Evolutionary conservation across 225 moss, liverwort and hornwort genomes (phyloP), one percentile per base, ranked within the genome.

Genomic region (Bryum argenteum): DNA sequence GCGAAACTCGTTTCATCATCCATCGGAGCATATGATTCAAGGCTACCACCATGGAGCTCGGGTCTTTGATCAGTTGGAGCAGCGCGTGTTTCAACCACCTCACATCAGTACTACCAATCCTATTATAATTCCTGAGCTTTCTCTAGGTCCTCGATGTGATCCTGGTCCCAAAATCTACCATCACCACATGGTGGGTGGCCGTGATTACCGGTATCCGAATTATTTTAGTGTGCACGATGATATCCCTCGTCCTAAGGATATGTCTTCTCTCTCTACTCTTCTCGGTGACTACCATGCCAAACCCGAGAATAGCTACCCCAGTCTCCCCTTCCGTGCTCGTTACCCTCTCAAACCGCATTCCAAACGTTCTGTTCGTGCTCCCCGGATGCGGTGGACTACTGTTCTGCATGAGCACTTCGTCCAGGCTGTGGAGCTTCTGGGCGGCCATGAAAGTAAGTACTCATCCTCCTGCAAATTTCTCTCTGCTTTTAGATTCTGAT

Each of bases 301-400:
- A 75, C 78, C 63, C 8, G 83, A 80, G n/a, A 72, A 66, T 52
- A 71, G 70, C 2, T 78, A 58, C 4, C 66, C 80, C 26, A 84
- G 80, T 47, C 73, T 85, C 6, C 78, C 83, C n/a, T 80, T 91
- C 38, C 87, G 90, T 19, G 83, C 93, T 11, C 83, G 93, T 50
- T 89, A 85, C 45, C 90, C 91, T 62, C 70, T 87, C n/a, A 97
- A 89, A 79, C 70, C 93, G 5, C 86, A 83, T 2, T 80, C 82
- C 56, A 97, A 94, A 70, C 85, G 93, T 61, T 86, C 91, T 9
- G 89, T 90, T 75, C 90, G 96, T 37, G 91, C 93, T 52, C 96
- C 93, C 1, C 76, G 96, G 71, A 97, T 97, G 96, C 81, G 89
- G 51, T 97, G 96, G 96, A 97, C 96, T n/a, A 61, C 80, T 63